phyloP scores from a whole-genome alignment of 305 asterid genomes.

The Stenogyne calaminthoides region DNA sequence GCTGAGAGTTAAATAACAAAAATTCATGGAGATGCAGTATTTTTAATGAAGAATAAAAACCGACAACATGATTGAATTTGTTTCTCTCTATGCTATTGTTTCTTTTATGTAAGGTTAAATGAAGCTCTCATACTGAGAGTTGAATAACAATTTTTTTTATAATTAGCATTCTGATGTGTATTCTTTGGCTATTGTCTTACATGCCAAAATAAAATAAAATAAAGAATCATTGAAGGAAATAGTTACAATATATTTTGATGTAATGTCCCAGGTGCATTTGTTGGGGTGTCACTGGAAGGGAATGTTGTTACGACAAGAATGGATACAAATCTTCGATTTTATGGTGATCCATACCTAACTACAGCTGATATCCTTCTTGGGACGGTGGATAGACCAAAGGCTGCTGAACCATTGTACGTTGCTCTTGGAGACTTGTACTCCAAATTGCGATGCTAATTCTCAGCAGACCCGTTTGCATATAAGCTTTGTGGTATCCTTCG shows the following conservation, averaged over 20 bases:
- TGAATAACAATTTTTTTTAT: no score
- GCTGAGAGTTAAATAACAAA: background rate
- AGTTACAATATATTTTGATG: background rate
- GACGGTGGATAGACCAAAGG: conserved; percentile 84
- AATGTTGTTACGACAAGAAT: conserved; percentile 81
- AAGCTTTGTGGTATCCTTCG: background rate
- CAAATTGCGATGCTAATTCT: conserved; percentile 49
- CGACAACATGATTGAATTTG: no score
- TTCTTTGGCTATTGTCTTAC: background rate
- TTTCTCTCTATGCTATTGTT: no score
- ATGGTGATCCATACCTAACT: conserved; percentile 95
- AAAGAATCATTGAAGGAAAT: no score
- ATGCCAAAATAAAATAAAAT: background rate
- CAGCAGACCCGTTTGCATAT: background rate
- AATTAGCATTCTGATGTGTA: background rate
- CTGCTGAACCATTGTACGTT: conserved; percentile 84
- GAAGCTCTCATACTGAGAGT: no score
- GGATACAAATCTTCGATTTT: conserved; percentile 86
- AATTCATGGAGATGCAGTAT: background rate
- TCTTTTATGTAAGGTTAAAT: no score
- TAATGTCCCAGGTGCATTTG: conserved; percentile 45
- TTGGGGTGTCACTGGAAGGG: conserved; percentile 29
- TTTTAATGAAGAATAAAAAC: no score
- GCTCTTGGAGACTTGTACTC: conserved; percentile 71
- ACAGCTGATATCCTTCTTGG: conserved; percentile 91